Evolutionary conservation across 2,329 filamentous ascomycete species (phyloP).

Genomic region (Amauroascus niger): DNA sequence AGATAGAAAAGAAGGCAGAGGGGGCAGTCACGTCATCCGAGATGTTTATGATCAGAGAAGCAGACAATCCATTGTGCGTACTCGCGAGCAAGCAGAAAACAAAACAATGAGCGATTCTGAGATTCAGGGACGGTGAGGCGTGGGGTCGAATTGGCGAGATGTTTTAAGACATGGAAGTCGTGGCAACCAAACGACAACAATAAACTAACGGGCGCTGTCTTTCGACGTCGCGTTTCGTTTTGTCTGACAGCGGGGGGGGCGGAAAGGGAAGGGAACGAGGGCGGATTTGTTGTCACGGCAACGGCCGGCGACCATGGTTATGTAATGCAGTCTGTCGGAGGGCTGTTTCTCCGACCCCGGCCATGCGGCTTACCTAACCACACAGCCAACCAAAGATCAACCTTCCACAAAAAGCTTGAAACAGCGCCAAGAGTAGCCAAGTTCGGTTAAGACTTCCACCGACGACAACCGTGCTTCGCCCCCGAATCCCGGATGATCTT

Average conservation of each 20-base stretch:
- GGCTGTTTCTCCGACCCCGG: neutral
- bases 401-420: neutral
- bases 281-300: conserved; percentile 3
- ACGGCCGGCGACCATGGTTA: neutral
- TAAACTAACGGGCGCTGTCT: conserved; percentile 9
- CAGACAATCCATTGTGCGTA: neutral
- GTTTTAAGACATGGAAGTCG: conserved; percentile 2
- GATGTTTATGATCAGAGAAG: neutral
- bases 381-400: neutral
- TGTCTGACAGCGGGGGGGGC: neutral
- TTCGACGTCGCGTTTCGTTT: conserved; percentile 7
- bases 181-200: conserved; percentile 7
- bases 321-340: neutral
- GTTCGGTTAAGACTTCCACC: neutral
- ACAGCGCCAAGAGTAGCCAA: conserved; percentile 1
- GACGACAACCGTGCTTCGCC: neutral
- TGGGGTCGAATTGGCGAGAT: neutral
- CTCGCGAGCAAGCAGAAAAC: neutral
- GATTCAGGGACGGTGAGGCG: neutral
- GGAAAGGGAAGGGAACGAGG: neutral
- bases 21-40: conserved; percentile 1
- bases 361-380: neutral
- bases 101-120: neutral
- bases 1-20: neutral
- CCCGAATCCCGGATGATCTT: too few species aligned